Conservation (phyloP, 106 monocot species). For the Platanthera guangdongensis region DNA sequence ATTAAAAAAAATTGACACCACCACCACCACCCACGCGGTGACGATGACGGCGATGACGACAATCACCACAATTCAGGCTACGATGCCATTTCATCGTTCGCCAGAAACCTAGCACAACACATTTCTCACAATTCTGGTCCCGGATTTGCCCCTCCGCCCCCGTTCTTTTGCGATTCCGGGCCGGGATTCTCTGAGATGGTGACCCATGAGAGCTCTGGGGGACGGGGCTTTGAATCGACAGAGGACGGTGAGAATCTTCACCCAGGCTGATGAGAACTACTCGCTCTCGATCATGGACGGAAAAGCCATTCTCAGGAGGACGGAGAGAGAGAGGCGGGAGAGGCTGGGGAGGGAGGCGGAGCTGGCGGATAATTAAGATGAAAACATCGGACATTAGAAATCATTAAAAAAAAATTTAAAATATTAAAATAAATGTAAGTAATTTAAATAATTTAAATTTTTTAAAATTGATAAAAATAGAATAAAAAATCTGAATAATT, state of each 20-base stretch:
- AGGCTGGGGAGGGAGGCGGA: too few species aligned
- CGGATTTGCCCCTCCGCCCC: background rate
- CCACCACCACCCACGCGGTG: background rate
- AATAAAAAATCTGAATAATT: too few species aligned
- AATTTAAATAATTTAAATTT: too few species aligned
- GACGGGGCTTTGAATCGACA: slow-evolving; percentile 6
- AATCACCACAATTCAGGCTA: background rate
- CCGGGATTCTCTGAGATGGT: slow-evolving; percentile 3
- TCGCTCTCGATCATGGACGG: slow-evolving; percentile 48
- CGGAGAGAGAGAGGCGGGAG: background rate
- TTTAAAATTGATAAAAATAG: too few species aligned
- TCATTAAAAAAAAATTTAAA: too few species aligned
- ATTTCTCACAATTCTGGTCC: background rate
- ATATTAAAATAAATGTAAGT: too few species aligned
- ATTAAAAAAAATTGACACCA: background rate
- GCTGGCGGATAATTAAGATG: too few species aligned
- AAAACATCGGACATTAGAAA: too few species aligned
- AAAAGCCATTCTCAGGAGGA: slow-evolving; percentile 41
- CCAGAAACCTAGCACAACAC: background rate
- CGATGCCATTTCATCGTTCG: background rate
- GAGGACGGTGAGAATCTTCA: slow-evolving; percentile 40
- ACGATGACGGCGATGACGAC: background rate
- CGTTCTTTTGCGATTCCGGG: background rate
- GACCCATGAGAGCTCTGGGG: background rate
- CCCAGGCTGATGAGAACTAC: slow-evolving; percentile 44